These are phyloP conservation scores for Neoboletus brunneissimus DNA, from an alignment of 768 basidiomycete species.

Conservation along the genomic window DNA sequence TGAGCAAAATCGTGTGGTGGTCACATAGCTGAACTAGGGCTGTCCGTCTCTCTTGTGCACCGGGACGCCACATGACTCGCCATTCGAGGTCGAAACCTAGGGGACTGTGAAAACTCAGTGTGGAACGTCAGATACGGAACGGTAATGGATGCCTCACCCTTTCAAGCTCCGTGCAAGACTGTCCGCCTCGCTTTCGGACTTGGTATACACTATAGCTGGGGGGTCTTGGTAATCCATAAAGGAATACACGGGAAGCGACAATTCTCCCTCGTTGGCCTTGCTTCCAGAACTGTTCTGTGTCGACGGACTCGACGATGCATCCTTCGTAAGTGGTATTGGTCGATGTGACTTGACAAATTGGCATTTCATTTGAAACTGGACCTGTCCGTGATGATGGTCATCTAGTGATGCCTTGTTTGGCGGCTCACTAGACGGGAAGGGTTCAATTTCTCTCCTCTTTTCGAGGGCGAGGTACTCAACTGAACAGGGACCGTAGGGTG, in stretches of 20 bases:
- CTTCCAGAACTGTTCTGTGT: background rate
- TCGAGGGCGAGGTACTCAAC: constrained; percentile 13
- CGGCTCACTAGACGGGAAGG: constrained; percentile 2
- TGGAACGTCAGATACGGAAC: background rate
- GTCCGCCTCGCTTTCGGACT: constrained; percentile 41
- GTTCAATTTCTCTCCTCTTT: background rate
- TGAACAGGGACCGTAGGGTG: background rate
- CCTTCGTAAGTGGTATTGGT: background rate
- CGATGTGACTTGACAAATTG: background rate
- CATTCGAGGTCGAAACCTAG: constrained; percentile 55
- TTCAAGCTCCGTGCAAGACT: constrained; percentile 36
- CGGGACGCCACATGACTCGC: constrained; percentile 36
- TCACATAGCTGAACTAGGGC: constrained; percentile 50
- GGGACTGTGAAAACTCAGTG: constrained; percentile 31
- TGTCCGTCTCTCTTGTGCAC: constrained; percentile 35
- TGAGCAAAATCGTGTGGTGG: constrained; percentile 40
- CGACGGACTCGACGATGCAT: constrained; percentile 2
- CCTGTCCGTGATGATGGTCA: background rate
- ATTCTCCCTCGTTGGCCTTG: constrained; percentile 1
- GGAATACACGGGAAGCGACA: constrained; percentile 34
- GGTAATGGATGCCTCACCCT: constrained; percentile 29
- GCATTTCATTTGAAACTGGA: background rate
- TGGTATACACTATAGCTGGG: constrained; percentile 40
- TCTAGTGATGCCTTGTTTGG: background rate
- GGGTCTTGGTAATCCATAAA: constrained; percentile 32